Percentiles rank a stretch among this genome's conserved stretches.
phyloP scores from a whole-genome alignment of 2,329 filamentous ascomycete species.

The Aspergillus nomiae region DNA sequence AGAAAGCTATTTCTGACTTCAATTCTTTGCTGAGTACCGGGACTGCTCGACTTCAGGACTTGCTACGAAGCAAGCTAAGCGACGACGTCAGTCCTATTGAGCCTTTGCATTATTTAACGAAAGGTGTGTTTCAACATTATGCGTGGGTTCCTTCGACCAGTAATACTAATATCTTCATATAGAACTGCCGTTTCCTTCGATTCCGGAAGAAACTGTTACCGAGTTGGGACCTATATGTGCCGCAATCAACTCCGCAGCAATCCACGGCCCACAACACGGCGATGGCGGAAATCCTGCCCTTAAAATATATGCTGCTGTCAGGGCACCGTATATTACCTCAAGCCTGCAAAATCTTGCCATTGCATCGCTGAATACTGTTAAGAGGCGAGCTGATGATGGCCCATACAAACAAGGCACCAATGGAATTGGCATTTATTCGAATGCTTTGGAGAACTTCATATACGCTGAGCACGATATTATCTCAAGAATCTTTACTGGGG shows the following conservation, averaged over 20 bases:
- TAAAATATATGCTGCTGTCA: conserved; percentile 80
- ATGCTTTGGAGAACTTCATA: conserved; percentile 84
- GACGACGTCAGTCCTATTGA: conserved; percentile 82
- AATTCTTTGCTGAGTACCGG: conserved; percentile 75
- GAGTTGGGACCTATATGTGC: conserved; percentile 77
- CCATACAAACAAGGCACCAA: conserved; percentile 88
- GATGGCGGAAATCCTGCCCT: conserved; percentile 70
- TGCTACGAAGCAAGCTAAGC: conserved; percentile 76
- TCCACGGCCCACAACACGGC: conserved; percentile 52
- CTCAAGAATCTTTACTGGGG: conserved; percentile 78
- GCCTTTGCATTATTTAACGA: conserved; percentile 89
- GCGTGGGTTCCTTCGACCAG: background rate
- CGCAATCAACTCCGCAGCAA: conserved; percentile 67
- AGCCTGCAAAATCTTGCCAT: conserved; percentile 84
- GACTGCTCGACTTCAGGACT: conserved; percentile 77
- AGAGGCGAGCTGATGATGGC: conserved; percentile 73
- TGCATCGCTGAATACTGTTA: conserved; percentile 80
- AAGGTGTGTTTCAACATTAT: conserved; percentile 54
- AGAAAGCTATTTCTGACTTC: conserved; percentile 81
- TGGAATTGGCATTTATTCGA: conserved; percentile 85
- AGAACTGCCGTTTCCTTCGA: conserved; percentile 74
- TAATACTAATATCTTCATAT: background rate
- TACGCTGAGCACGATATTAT: conserved; percentile 89
- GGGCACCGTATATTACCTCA: conserved; percentile 80
- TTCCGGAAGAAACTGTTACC: conserved; percentile 75